A percentile compares a stretch with the other conserved stretches of the same genome.
These are phyloP conservation scores for Aspergillus sclerotialis DNA, from an alignment of 2,329 filamentous ascomycete species.

Conservation along the genomic window DNA sequence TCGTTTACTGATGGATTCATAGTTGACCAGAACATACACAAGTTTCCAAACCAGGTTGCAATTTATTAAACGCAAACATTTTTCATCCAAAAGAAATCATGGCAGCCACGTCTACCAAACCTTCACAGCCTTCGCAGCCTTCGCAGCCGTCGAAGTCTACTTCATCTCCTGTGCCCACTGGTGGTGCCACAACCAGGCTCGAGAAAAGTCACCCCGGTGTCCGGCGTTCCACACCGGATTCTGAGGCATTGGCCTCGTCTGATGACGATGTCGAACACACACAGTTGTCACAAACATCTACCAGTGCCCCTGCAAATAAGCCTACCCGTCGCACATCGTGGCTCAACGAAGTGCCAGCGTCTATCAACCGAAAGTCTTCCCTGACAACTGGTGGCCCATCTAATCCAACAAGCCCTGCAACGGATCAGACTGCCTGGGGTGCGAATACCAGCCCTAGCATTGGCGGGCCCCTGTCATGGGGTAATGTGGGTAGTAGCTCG, in stretches of 20 bases:
- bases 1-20: no score
- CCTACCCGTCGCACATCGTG: constrained; percentile 70
- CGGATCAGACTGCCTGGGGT: constrained; percentile 50
- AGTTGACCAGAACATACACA: no score
- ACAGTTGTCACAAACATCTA: constrained; percentile 45
- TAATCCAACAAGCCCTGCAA: constrained; percentile 71
- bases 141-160: constrained; percentile 22
- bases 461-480: constrained; percentile 35
- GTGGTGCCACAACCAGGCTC: constrained; percentile 58
- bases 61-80: no score
- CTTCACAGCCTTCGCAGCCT: constrained; percentile 21
- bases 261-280: constrained; percentile 79
- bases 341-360: constrained; percentile 72
- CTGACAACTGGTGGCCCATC: constrained; percentile 66
- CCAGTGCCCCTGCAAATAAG: constrained; percentile 48
- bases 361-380: constrained; percentile 66
- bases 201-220: constrained; percentile 65
- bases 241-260: constrained; percentile 85
- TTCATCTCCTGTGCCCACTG: constrained; percentile 44
- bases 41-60: no score
- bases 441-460: constrained; percentile 30
- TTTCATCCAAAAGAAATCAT: constrained; percentile 30
- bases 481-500: constrained; percentile 36
- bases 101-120: constrained; percentile 30
- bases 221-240: constrained; percentile 84